A percentile compares a stretch with the other conserved stretches of the same genome.
Conservation (phyloP, 1,284 basidiomycete genomes). For the Agroathelia rolfsii region DNA sequence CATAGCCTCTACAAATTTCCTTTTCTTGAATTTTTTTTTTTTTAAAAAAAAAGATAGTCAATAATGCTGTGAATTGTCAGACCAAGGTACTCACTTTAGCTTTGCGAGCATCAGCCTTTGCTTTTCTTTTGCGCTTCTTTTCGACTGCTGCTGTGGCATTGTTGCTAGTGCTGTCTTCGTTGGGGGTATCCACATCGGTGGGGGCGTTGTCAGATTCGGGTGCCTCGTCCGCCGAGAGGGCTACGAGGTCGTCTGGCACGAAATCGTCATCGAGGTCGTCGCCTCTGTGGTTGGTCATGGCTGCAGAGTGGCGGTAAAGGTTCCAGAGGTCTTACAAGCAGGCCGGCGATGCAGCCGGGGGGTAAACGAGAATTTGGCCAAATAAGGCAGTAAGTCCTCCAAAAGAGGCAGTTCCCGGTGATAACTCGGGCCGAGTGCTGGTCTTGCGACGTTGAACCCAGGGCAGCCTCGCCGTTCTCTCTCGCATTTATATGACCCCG, state of each 20-base stretch:
- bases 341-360: too few relatives aligned
- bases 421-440: too few relatives aligned
- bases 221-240: constrained; percentile 33
- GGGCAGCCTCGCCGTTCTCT: too few relatives aligned
- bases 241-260: constrained; percentile 59
- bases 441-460: too few relatives aligned
- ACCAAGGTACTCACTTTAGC: constrained; percentile 42
- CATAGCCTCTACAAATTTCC: constrained; percentile 41
- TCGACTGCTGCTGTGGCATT: constrained; percentile 20
- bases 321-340: constrained; percentile 10
- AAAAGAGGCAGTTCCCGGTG: too few relatives aligned
- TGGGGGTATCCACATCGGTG: too few relatives aligned
- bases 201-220: constrained; percentile 14
- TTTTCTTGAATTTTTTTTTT: constrained; percentile 54
- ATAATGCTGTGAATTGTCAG: constrained; percentile 11
- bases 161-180: constrained; percentile 11
- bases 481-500: too few relatives aligned
- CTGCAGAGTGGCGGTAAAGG: constrained; percentile 19
- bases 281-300: constrained; percentile 34
- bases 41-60: constrained; percentile 7
- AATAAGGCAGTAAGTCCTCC: too few relatives aligned
- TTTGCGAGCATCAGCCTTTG: constrained; percentile 60
- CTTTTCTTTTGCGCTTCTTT: constrained; percentile 63
- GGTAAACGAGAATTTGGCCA: too few relatives aligned
- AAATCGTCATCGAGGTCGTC: constrained; percentile 81